Evolutionary conservation across 139 green algal species (phyloP).

Genomic region (Chlorella sp.): DNA sequence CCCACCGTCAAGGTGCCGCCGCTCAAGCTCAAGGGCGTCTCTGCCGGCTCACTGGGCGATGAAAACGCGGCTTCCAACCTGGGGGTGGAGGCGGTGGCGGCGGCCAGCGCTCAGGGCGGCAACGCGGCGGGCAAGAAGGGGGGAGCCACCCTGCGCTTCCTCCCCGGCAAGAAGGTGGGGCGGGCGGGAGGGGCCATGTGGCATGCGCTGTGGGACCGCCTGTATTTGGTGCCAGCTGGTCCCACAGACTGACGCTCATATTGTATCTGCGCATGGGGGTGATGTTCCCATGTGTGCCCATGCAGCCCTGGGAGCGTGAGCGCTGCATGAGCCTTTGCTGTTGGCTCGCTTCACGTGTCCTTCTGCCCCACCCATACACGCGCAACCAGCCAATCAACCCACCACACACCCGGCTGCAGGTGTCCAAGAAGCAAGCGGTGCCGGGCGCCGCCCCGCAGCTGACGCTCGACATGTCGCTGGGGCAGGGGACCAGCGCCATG

Average conservation of each 20-base stretch:
- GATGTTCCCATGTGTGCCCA: background rate
- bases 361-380: background rate
- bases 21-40: conserved; percentile 13
- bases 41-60: background rate
- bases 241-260: background rate
- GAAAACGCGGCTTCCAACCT: conserved; percentile 3
- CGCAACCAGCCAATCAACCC: background rate
- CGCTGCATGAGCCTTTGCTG: background rate
- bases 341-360: background rate
- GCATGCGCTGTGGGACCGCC: background rate
- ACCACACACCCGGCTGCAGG: background rate
- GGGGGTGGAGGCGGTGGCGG: background rate
- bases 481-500: background rate
- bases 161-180: conserved; percentile 26
- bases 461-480: conserved; percentile 16
- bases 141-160: conserved; percentile 12
- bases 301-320: background rate
- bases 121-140: conserved; percentile 17
- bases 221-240: background rate
- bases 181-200: background rate
- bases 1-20: conserved; percentile 19
- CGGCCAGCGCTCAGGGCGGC: background rate
- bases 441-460: background rate
- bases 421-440: conserved; percentile 18
- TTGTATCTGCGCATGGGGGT: no score